phyloP scores from a whole-genome alignment of 352 stramenopile genomes.

The Pythium brachiatum region DNA sequence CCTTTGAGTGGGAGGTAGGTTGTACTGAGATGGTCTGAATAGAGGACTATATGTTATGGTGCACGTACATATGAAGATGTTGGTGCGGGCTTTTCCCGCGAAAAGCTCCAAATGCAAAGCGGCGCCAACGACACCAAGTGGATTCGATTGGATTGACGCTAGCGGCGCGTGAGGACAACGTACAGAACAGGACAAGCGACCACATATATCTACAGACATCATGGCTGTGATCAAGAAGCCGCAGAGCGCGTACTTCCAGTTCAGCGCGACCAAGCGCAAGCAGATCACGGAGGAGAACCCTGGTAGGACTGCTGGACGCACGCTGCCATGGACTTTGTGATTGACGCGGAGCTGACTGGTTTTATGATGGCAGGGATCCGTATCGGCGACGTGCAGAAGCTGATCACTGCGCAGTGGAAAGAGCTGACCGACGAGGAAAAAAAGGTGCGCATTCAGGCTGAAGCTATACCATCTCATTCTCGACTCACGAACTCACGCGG shows the following conservation, averaged over 20 bases:
- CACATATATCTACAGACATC: neutral
- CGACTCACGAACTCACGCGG: too few relatives aligned
- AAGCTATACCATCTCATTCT: too few relatives aligned
- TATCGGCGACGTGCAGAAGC: conserved; percentile 85
- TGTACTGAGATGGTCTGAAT: neutral
- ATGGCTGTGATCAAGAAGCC: conserved; percentile 81
- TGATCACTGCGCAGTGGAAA: conserved; percentile 90
- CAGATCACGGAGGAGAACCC: conserved; percentile 62
- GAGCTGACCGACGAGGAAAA: conserved; percentile 81
- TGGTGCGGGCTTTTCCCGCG: conserved; percentile 11
- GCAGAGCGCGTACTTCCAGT: conserved; percentile 84
- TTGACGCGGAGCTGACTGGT: too few relatives aligned
- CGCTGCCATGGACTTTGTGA: neutral
- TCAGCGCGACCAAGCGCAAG: conserved; percentile 76
- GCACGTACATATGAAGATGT: too few relatives aligned
- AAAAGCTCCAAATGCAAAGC: conserved; percentile 8
- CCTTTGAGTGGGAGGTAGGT: neutral
- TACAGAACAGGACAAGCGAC: too few relatives aligned
- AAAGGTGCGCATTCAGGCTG: conserved; percentile 34
- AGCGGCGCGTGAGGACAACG: too few relatives aligned
- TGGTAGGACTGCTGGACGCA: conserved; percentile 20
- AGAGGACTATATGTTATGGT: neutral
- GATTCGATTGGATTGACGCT: neutral
- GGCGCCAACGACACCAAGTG: neutral
- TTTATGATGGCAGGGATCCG: conserved; percentile 30